A percentile compares a stretch with the other conserved stretches of the same genome.
Conservation (phyloP, 257 asterid species). For the Cruciata laevipes region DNA sequence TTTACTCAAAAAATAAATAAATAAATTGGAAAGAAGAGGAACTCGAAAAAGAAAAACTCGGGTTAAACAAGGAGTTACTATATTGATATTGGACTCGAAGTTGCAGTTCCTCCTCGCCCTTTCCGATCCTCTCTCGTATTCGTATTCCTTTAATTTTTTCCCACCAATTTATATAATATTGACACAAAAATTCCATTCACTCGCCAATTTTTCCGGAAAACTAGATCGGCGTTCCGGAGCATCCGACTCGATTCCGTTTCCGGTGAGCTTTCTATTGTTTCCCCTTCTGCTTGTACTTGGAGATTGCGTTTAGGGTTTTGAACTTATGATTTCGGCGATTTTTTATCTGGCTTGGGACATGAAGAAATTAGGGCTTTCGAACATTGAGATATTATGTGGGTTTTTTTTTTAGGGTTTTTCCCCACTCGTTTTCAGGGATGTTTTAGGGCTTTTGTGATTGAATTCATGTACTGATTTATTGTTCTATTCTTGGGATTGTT, state of each 20-base stretch:
- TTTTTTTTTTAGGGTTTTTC: constrained; percentile 9
- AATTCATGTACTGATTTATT: neutral
- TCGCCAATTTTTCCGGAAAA: constrained; percentile 4
- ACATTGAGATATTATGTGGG: neutral
- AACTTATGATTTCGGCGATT: constrained; percentile 3
- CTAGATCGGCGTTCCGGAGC: constrained; percentile 43
- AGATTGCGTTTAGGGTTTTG: neutral
- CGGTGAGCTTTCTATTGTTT: constrained; percentile 24
- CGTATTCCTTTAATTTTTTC: neutral
- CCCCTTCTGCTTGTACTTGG: neutral
- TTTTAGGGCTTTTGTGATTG: neutral
- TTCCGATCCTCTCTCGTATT: constrained; percentile 10
- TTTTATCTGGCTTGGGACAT: neutral
- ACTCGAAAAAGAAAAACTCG: neutral
- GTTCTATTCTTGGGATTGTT: neutral
- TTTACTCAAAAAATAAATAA: neutral
- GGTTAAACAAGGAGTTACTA: neutral
- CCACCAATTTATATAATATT: neutral
- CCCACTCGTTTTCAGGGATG: neutral
- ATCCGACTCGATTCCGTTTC: constrained; percentile 27
- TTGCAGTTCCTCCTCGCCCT: neutral
- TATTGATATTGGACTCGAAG: neutral
- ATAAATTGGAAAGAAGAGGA: neutral
- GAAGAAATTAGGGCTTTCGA: neutral
- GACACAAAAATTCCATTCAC: neutral